Base-by-base conservation (phyloP, 345 rosid genomes). In the Salix viminalis region DNA sequence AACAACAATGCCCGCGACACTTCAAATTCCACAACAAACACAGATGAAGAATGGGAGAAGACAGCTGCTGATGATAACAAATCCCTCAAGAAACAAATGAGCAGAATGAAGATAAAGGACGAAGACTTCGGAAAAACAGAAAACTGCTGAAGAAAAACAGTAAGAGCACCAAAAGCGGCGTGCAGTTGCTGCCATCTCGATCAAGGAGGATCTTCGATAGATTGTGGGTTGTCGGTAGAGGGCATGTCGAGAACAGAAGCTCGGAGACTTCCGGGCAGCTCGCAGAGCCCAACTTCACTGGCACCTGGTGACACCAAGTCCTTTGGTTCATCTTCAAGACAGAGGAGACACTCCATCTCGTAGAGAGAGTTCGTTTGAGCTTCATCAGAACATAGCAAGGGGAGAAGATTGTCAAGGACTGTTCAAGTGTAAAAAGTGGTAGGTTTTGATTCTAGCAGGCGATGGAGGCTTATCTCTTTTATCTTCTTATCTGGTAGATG, bases 251-350 rank as follows among this genome's bases (percentile, higher is more conserved):
- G 78, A 90, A 85, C 77, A 87, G 79, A 85, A 90, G 97, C 72
- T 94, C 94, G 1, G 93, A 91, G 81, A 91, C 97, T 0, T 94
- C 97, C 0, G 93, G 93, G 89, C 30, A 92, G 98, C 83, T 94
- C 97, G 0, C 93, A 89, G 67, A 92, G 97, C 83, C 97, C 98
- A 24, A 85, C 89, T 12, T 91, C 91, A 0, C 56, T 86, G 79
- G 89, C 79, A 80, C 92, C 90, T 18, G 92, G 90, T 19, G 92
- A 89, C 69, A 77, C 79, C 7, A 92, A 91, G 82, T 92, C 97
- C 2, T 83, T 89, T 0, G 90, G 91, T 65, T 90, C 92, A 44
- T 90, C 96, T 14, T 78, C 89, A 23, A 85, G 95, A 75, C 84
- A 88, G 80, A 78, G 95, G 84, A 91, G 97, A 82, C 88, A 92